phyloP scores from a whole-genome alignment of 2,329 filamentous ascomycete genomes.

The Pseudocercospora macadamiae region DNA sequence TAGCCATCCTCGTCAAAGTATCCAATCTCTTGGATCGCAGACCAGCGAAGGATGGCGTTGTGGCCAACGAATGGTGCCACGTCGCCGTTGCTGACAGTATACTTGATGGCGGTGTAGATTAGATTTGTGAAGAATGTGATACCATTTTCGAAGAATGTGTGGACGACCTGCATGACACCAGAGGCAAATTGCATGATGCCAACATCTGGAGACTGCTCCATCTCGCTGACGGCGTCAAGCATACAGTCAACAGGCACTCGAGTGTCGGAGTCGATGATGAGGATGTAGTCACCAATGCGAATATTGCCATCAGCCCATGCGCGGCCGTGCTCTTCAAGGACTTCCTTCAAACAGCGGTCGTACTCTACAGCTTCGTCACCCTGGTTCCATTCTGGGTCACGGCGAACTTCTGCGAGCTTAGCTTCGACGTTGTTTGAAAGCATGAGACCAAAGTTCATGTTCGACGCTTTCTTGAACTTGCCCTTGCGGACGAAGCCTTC shows the following conservation, averaged over 20 bases:
- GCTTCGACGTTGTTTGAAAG: constrained; percentile 66
- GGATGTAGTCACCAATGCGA: constrained; percentile 64
- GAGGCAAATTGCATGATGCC: constrained; percentile 73
- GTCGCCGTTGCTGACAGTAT: constrained; percentile 71
- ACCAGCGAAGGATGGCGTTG: constrained; percentile 75
- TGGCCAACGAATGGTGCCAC: constrained; percentile 77
- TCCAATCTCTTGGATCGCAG: constrained; percentile 61
- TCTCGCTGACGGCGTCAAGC: constrained; percentile 70
- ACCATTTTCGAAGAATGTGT: constrained; percentile 73
- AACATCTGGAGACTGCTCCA: constrained; percentile 70
- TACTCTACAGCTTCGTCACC: constrained; percentile 52
- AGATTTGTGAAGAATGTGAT: constrained; percentile 81
- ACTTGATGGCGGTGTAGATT: constrained; percentile 73
- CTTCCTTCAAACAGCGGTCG: constrained; percentile 52
- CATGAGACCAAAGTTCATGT: constrained; percentile 73
- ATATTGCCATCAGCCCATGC: constrained; percentile 65
- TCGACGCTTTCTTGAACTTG: constrained; percentile 72
- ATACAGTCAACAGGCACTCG: constrained; percentile 69
- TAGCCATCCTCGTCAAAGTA: constrained; percentile 61
- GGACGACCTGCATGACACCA: constrained; percentile 75
- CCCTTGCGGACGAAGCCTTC: constrained; percentile 58
- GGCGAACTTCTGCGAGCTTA: constrained; percentile 50
- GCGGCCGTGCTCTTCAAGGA: constrained; percentile 57
- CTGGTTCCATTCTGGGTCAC: constrained; percentile 41
- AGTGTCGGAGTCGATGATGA: constrained; percentile 71